Percentiles rank a stretch among this genome's conserved stretches.
Evolutionary conservation across 352 stramenopile genomes (phyloP).

Genomic region (Aphanomyces invadans): DNA sequence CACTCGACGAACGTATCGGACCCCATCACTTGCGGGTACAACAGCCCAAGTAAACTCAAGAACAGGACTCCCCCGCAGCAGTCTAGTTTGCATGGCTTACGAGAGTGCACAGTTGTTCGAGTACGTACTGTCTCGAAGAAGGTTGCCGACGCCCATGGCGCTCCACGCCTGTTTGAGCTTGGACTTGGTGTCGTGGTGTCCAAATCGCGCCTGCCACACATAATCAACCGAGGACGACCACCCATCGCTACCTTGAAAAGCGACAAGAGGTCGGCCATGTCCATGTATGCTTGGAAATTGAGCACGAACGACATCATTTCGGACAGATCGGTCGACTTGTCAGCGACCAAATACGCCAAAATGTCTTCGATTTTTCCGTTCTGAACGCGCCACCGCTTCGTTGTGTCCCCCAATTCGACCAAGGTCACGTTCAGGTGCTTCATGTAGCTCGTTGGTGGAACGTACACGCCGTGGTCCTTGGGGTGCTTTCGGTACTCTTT

Average conservation of each 20-base stretch:
- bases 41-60: not conserved
- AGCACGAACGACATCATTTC: constrained; percentile 20
- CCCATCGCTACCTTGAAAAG: constrained; percentile 20
- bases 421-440: constrained; percentile 26
- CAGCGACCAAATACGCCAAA: constrained; percentile 10
- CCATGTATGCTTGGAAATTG: constrained; percentile 19
- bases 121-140: constrained; percentile 20
- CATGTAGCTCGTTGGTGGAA: constrained; percentile 32
- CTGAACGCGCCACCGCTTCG: constrained; percentile 19
- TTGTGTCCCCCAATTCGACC: constrained; percentile 23
- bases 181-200: not conserved
- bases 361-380: constrained; percentile 23
- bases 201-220: not conserved
- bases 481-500: constrained; percentile 41
- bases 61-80: constrained; percentile 9
- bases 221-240: not conserved
- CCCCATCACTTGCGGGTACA: not conserved
- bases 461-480: constrained; percentile 28
- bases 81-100: not conserved
- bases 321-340: constrained; percentile 21
- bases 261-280: not conserved
- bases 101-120: not conserved
- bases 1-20: not conserved
- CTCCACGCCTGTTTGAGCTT: constrained; percentile 24
- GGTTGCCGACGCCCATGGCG: constrained; percentile 4